These are phyloP conservation scores for Sclerotiophoma versabilis DNA, from an alignment of 2,329 filamentous ascomycete genomes.

Conservation along the genomic window DNA sequence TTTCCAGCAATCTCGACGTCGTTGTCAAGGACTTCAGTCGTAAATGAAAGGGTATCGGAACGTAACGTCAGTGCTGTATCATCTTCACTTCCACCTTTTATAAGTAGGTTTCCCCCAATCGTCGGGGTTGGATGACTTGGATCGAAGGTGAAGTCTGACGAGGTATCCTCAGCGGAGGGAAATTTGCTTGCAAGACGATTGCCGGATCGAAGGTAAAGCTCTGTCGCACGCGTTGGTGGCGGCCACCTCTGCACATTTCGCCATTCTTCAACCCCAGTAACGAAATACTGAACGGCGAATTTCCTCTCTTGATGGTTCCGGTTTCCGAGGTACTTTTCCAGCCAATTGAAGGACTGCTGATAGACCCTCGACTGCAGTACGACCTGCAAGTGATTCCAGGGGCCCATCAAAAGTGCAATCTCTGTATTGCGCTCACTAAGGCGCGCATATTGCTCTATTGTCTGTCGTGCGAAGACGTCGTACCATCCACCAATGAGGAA, in stretches of 20 bases:
- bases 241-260: slow-evolving; percentile 10
- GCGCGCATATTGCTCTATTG: slow-evolving; percentile 24
- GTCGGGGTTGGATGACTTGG: slow-evolving; percentile 21
- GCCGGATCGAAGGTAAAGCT: neutral
- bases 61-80: slow-evolving; percentile 7
- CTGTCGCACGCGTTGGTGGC: slow-evolving; percentile 1
- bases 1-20: neutral
- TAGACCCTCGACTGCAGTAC: neutral
- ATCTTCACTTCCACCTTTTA: slow-evolving; percentile 11
- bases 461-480: slow-evolving; percentile 21
- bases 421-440: slow-evolving; percentile 16
- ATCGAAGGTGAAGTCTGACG: slow-evolving; percentile 20
- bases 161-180: neutral
- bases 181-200: neutral
- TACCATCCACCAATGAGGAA: slow-evolving; percentile 24
- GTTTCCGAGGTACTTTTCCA: neutral
- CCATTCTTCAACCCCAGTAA: slow-evolving; percentile 27
- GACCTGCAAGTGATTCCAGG: slow-evolving; percentile 17
- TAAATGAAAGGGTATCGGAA: neutral
- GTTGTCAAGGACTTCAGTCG: neutral
- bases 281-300: slow-evolving; percentile 19
- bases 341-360: neutral
- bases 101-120: slow-evolving; percentile 22
- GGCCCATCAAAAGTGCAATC: slow-evolving; percentile 20
- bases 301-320: neutral